These are phyloP conservation scores for Puccinia hordei DNA, from an alignment of 1,284 basidiomycete genomes.

Conservation along the genomic window DNA sequence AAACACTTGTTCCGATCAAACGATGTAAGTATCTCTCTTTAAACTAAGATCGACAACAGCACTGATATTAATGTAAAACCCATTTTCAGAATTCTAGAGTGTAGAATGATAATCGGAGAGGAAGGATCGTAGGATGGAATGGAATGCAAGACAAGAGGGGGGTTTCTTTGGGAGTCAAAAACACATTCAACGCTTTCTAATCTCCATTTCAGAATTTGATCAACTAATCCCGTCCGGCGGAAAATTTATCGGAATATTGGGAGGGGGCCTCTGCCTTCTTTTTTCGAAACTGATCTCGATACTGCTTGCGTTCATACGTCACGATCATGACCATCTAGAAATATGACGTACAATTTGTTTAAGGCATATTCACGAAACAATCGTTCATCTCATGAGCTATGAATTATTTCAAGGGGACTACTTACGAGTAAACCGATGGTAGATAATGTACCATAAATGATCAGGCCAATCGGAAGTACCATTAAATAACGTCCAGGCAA, in stretches of 20 bases:
- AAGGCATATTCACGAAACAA: neutral
- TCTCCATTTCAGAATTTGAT: neutral
- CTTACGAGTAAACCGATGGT: conserved; percentile 9
- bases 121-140: neutral
- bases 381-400: neutral
- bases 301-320: conserved; percentile 26
- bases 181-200: neutral
- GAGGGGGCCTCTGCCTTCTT: neutral
- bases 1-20: no score
- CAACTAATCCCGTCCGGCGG: neutral
- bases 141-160: neutral
- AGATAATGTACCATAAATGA: conserved; percentile 22
- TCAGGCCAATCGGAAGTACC: conserved; percentile 22
- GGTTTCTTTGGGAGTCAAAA: neutral
- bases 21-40: no score
- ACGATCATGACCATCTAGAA: conserved; percentile 17
- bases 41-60: no score
- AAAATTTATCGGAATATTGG: neutral
- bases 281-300: conserved; percentile 21
- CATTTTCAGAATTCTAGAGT: neutral
- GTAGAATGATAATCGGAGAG: neutral
- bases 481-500: conserved; percentile 31
- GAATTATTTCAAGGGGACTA: no score
- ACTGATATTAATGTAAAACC: neutral
- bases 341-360: neutral